Conservation (phyloP, 805 yeast genomes). For the Candida broadrunensis region DNA sequence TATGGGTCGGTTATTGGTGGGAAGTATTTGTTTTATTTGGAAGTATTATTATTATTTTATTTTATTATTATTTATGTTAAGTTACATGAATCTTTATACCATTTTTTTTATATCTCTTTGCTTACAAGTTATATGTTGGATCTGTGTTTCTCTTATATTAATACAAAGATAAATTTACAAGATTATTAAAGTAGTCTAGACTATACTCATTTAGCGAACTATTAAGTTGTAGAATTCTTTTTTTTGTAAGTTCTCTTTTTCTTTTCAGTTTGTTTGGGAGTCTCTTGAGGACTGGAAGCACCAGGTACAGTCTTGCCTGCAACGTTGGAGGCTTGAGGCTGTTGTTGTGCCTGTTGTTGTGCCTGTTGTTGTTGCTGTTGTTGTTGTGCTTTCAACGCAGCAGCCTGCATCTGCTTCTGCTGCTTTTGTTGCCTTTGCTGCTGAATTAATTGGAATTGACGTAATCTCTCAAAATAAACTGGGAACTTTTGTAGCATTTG, state of each 20-base stretch:
- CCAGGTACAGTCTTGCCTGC: slow-evolving; percentile 9
- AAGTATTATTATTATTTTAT: too few species aligned
- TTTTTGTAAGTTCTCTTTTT: slow-evolving; percentile 9
- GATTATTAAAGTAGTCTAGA: too few species aligned
- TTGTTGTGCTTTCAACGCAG: slow-evolving; percentile 9
- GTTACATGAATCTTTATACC: too few species aligned
- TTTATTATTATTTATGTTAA: too few species aligned
- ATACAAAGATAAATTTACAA: too few species aligned
- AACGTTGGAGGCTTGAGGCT: slow-evolving; percentile 7
- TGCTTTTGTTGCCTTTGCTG: slow-evolving; percentile 16
- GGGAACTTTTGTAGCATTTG: slow-evolving; percentile 36
- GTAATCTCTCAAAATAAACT: slow-evolving; percentile 32
- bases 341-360: slow-evolving; percentile 9
- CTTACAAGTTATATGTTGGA: too few species aligned
- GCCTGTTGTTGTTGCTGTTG: slow-evolving; percentile 14
- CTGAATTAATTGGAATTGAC: slow-evolving; percentile 33
- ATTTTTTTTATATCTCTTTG: slow-evolving; percentile 1
- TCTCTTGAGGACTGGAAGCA: slow-evolving; percentile 8
- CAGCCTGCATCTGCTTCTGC: slow-evolving; percentile 9
- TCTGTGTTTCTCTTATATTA: too few species aligned
- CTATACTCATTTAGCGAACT: too few species aligned
- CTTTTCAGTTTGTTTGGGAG: slow-evolving; percentile 2
- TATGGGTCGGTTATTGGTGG: background rate
- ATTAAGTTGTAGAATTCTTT: slow-evolving; percentile 9
- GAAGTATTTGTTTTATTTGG: background rate